These are phyloP conservation scores for Trichoderma gracile DNA, from an alignment of 2,329 filamentous ascomycete genomes.

Conservation along the genomic window DNA sequence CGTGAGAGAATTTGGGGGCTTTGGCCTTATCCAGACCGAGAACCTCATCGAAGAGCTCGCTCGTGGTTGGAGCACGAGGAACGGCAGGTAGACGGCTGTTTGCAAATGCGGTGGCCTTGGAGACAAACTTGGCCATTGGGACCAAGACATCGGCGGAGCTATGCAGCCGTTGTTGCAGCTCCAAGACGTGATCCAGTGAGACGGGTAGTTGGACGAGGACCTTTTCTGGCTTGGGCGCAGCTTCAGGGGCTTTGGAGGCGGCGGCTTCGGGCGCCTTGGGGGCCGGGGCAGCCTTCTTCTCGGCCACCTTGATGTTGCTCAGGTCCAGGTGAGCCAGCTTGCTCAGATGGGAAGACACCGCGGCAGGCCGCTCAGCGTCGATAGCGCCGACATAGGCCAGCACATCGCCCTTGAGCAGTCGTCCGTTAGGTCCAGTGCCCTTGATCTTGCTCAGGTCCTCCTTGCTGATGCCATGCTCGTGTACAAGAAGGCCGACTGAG, in stretches of 20 bases:
- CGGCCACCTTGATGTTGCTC: slow-evolving; percentile 86
- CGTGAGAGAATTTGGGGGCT: slow-evolving; percentile 51
- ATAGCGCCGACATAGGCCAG: slow-evolving; percentile 85
- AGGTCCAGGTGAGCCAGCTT: slow-evolving; percentile 85
- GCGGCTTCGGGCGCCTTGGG: slow-evolving; percentile 42
- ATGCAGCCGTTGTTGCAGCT: slow-evolving; percentile 79
- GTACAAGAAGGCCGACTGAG: slow-evolving; percentile 80
- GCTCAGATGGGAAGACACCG: slow-evolving; percentile 69
- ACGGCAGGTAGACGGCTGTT: slow-evolving; percentile 81
- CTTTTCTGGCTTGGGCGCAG: slow-evolving; percentile 48
- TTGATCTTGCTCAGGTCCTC: slow-evolving; percentile 79
- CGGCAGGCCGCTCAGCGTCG: slow-evolving; percentile 67
- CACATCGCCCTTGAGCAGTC: slow-evolving; percentile 92
- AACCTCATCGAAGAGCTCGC: slow-evolving; percentile 88
- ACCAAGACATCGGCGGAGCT: slow-evolving; percentile 75
- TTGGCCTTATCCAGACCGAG: slow-evolving; percentile 64
- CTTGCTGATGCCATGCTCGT: slow-evolving; percentile 73
- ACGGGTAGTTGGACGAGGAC: slow-evolving; percentile 71
- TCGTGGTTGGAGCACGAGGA: slow-evolving; percentile 61
- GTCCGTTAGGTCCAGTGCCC: slow-evolving; percentile 82
- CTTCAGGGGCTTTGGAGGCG: slow-evolving; percentile 45
- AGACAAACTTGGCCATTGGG: slow-evolving; percentile 83
- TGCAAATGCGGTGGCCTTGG: slow-evolving; percentile 79
- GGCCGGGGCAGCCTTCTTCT: slow-evolving; percentile 48
- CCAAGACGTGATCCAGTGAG: slow-evolving; percentile 74